phyloP scores from a whole-genome alignment of 345 rosid species.

The Ailanthus altissimus region DNA sequence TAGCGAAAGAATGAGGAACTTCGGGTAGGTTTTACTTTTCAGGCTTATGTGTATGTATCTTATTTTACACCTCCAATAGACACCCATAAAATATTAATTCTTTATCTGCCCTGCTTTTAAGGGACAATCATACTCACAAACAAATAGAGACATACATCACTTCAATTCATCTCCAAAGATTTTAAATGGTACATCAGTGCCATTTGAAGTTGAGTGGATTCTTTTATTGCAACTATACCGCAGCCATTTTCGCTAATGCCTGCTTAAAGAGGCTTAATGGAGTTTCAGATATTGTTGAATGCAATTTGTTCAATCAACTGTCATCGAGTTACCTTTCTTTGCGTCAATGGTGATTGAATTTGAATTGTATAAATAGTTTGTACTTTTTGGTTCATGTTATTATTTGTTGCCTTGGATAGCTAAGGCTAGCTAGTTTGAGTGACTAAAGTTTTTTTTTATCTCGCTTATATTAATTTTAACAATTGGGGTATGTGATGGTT shows the following conservation, averaged over 20 bases:
- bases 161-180: not conserved
- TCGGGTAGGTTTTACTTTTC: not conserved
- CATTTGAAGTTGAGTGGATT: not conserved
- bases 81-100: not conserved
- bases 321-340: conserved; percentile 82
- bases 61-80: no score
- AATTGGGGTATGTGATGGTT: not conserved
- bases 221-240: conserved; percentile 65
- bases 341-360: conserved; percentile 71
- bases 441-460: no score
- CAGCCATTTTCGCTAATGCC: conserved; percentile 81
- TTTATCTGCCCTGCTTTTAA: not conserved
- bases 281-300: no score
- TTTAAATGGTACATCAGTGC: not conserved
- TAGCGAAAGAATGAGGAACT: not conserved
- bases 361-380: not conserved
- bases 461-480: not conserved
- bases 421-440: no score
- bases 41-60: not conserved
- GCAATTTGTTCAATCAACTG: conserved; percentile 65
- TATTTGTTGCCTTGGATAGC: not conserved
- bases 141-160: no score
- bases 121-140: not conserved
- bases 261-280: no score
- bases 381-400: not conserved